Evolutionary conservation across 768 basidiomycete genomes (phyloP), one percentile per base, ranked within the genome.

Genomic region (Trametes meyenii): DNA sequence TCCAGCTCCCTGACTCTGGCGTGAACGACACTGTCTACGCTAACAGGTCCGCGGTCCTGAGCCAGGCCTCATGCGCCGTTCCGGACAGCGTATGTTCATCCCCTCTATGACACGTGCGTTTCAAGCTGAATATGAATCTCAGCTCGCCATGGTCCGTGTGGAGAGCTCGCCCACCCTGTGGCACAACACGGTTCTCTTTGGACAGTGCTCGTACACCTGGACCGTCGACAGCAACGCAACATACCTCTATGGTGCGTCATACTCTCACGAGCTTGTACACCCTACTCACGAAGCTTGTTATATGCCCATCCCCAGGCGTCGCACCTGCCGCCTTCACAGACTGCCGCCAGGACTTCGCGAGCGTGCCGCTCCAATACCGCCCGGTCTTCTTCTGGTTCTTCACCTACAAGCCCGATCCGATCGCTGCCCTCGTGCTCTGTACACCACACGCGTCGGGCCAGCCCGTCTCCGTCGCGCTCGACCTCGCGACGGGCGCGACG

Each of bases 321-420:
- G 51, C 38, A 5, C 56, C 57, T 13, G 49, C 46, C 16, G 59
- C 61, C 36, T 38, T 52, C 29, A 17, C 61, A 11, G 21, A 56
- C 2, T 68, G 62, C 23, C 79, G 45, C 44, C 29, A 55, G 8
- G 43, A 79, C 46, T 67, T 43, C 19, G 44, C 66, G 26, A 6
- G 57, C 19, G 60, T 69, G 10, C 72, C 74, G 3, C 65, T 71
- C 12, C 72, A 79, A 44, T 83, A 83, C 42, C 76, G 71, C 16
- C 83, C 84, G 0, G 75, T 83, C 17, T 74, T 83, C 21, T 84
- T 85, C 67, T 86, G 84, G 85, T 82, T 84, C 69, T 84, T 85
- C 70, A 75, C 74, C 46, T 79, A 76, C 68, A 61, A 71, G n/a
- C 78, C 81, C 16, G 49, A 65, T 26, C 68, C 78, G 1, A 65